Evolutionary conservation across 2,329 filamentous ascomycete genomes (phyloP).

Genomic region (Grosmannia penicillata): DNA sequence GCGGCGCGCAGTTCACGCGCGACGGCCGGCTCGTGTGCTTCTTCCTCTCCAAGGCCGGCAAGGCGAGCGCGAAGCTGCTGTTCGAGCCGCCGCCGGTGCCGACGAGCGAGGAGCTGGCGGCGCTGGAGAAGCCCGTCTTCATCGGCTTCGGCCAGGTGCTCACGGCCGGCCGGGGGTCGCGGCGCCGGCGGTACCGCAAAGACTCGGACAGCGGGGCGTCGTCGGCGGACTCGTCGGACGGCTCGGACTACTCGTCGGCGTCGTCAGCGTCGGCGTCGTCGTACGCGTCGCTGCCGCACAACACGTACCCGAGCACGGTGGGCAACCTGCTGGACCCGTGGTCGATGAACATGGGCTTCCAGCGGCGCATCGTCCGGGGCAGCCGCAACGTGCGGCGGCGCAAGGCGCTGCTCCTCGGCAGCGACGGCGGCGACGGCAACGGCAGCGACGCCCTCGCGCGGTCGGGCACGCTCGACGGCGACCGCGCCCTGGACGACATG

Average conservation of each 20-base stretch:
- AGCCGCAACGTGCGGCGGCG: conserved; percentile 10
- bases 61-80: conserved; percentile 30
- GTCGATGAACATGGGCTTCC: conserved; percentile 20
- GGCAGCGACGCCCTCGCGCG: neutral
- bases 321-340: conserved; percentile 8
- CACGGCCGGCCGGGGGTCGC: conserved; percentile 19
- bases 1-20: conserved; percentile 45
- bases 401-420: conserved; percentile 6
- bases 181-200: neutral
- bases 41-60: conserved; percentile 54
- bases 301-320: neutral
- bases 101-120: conserved; percentile 7
- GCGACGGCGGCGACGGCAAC: conserved; percentile 14
- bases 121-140: conserved; percentile 9
- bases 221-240: conserved; percentile 17
- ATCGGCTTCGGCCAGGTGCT: conserved; percentile 11
- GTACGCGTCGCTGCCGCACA: neutral
- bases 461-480: conserved; percentile 7
- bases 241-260: conserved; percentile 20
- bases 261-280: conserved; percentile 16
- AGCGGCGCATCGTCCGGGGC: conserved; percentile 47
- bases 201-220: neutral
- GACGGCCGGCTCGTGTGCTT: conserved; percentile 52
- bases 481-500: neutral
- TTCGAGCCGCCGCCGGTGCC: conserved; percentile 27